Evolutionary conservation across 352 stramenopile genomes (phyloP), one percentile per base, ranked within the genome.

Genomic region (Thraustochytrium striatum): DNA sequence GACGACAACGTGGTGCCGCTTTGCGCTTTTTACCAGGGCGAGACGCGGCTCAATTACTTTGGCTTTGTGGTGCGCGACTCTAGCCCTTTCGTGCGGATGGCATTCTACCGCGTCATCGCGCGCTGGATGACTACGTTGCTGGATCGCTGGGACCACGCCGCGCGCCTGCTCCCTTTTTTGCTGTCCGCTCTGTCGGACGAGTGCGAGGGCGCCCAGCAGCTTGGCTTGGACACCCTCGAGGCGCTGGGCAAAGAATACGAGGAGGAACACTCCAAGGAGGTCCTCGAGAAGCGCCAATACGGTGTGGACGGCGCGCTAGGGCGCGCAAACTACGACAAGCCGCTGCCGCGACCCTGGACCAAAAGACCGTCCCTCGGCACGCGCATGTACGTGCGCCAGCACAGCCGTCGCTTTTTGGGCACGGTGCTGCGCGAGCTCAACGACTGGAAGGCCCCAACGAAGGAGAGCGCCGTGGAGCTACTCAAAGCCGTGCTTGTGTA

Each of bases 1-100:
- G 93, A 97, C 68, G 92, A 97, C 53, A 98, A 98, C 85, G 91
- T 97, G 41, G 90, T 97, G 61, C 86, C 92, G 2, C 89, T 98
- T 55, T 86, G 91, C 13, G 88, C 92, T 13, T 98, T 98, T 81
- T 98, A 98, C 82, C 89, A 88, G 33, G 50, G 86, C 16, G 88
- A 94, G 72, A 89, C 97, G 43, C 89, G 88, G 1, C 70, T 97
- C 50, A 98, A 98, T 83, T 92, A 91, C 81, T 91, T 98, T 69
- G 94, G 94, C 35, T 91, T 93, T 78, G 84, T 97, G 1, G 87
- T 93, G 41, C 89, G 93, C 72, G 92, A 97, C 83, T 82, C 82
- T 7, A 95, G 93, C 69, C 69, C 83, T 1, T 82, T 85, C 19
- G 92, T 98, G 28, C 87, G 94, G 13, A 59, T 84, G 3, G 84